Base-by-base conservation (phyloP, 495 filamentous ascomycete genomes). In the Penicilliopsis zonata region DNA sequence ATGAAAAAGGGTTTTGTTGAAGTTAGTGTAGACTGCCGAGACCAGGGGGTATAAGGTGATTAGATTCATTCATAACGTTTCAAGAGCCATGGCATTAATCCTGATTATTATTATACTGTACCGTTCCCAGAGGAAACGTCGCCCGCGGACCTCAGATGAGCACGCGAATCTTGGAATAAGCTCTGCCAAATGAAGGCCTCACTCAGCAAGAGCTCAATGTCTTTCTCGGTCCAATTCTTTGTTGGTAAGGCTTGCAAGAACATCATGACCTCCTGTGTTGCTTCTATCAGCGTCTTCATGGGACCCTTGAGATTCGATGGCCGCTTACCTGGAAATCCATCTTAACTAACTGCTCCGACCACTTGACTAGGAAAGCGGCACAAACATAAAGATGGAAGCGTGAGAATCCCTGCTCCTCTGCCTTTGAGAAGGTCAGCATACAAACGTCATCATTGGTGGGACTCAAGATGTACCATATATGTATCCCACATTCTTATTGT, bases 401-500 rank as follows among this genome's bases (percentile, higher is more conserved):
- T 0, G 87, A 94, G 63, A 98, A 98, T 40, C 90, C 92, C 65
- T 94, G 83, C 41, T 95, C 92, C 68, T 98, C 90, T 35, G 90
- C 85, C 87, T 94, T 34, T 18, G 42, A 21, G 9, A 12, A 6
- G 16, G 27, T 61, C 23, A 61, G 47, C 31, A 43, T 28, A n/a
- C n/a, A n/a, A 12, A 6, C 16, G 27, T 61, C 23, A 61, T 46
- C 31, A 43, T 28, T 14, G 3, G n/a, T 6, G 23, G 8, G 19
- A 9, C 15, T 16, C 28, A 4, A 20, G n/a, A 37, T 75, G 44
- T 60, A 93, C 86, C 67, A 98, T 74, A 57, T 98, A 98, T 8
- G 90, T 98, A 61, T 98, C 90, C 90, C 90, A 98, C 90, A 98
- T 98, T 40, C 90, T 67, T 42, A 96, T 94, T 1, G 84, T 94